phyloP scores from a whole-genome alignment of 1,139 yeast species.

The Kurtzmaniella quercitrusa region DNA sequence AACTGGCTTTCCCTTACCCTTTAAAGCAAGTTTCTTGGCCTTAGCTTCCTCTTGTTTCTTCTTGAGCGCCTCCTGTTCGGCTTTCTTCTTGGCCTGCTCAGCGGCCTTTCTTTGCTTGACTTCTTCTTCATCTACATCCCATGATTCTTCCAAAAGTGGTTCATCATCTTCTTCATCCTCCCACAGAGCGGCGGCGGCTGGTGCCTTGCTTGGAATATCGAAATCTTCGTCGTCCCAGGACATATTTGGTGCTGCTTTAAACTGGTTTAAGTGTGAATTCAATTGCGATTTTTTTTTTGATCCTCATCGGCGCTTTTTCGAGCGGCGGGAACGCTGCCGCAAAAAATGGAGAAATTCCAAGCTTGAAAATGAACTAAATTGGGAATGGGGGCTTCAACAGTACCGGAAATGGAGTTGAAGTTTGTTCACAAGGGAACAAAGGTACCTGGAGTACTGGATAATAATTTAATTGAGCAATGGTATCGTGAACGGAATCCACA shows the following conservation, averaged over 20 bases:
- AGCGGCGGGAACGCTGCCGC: conserved; percentile 1
- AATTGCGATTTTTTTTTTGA: conserved; percentile 1
- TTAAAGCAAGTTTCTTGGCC: conserved; percentile 35
- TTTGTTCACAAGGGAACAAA: not conserved
- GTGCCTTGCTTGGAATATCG: conserved; percentile 57
- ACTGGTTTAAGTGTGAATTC: not conserved
- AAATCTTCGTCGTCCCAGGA: conserved; percentile 88
- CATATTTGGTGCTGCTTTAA: conserved; percentile 19
- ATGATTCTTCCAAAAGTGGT: conserved; percentile 68
- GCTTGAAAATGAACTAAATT: not conserved
- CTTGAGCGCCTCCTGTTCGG: conserved; percentile 34
- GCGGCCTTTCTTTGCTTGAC: conserved; percentile 47
- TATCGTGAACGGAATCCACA: not conserved
- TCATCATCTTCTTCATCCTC: conserved; percentile 77
- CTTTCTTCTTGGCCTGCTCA: conserved; percentile 42
- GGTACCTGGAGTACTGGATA: conserved; percentile 14
- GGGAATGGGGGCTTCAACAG: not conserved
- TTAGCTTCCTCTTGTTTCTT: conserved; percentile 39
- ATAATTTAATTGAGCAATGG: conserved; percentile 11
- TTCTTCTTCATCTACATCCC: conserved; percentile 77
- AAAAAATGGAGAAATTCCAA: not conserved
- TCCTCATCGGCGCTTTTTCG: conserved; percentile 6
- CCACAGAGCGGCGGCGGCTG: conserved; percentile 70
- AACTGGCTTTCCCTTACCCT: conserved; percentile 25
- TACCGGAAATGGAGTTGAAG: not conserved